Evolutionary conservation across 139 green algal genomes (phyloP).

Genomic region (Haematococcus lacustris): DNA sequence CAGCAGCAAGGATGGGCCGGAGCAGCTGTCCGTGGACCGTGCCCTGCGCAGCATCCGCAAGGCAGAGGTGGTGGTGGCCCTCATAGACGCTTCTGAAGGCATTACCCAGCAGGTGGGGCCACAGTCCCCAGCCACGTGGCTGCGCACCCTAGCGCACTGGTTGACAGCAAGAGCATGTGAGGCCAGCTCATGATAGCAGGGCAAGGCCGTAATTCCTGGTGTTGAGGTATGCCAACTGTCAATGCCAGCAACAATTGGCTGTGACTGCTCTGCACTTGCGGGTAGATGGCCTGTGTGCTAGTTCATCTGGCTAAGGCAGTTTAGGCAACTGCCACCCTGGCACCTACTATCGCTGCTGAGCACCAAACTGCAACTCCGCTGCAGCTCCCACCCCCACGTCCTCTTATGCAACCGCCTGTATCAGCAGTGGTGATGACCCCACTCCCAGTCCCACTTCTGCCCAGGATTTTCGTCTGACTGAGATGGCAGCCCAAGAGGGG

Average conservation of each 20-base stretch:
- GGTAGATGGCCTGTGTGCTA: background rate
- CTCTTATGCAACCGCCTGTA: background rate
- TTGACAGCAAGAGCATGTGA: background rate
- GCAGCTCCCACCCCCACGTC: too few species aligned
- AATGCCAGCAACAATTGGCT: background rate
- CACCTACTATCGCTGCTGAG: background rate
- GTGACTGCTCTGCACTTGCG: background rate
- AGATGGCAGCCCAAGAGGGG: constrained; percentile 63
- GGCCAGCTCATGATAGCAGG: background rate
- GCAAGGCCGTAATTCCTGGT: background rate
- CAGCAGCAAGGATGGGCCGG: constrained; percentile 54
- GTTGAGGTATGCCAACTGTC: background rate
- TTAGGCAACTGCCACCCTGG: background rate
- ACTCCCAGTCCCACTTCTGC: background rate
- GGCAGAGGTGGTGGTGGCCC: constrained; percentile 83
- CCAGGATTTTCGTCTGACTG: constrained; percentile 60
- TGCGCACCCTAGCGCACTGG: background rate
- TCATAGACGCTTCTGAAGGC: constrained; percentile 80
- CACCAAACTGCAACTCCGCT: too few species aligned
- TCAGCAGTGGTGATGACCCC: too few species aligned
- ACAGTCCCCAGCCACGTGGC: background rate
- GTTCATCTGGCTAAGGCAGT: background rate
- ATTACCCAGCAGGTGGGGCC: constrained; percentile 69
- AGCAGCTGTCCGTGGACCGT: constrained; percentile 74
- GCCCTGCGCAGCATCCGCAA: constrained; percentile 77